A percentile compares a stretch with the other conserved stretches of the same genome.
Evolutionary conservation across 768 basidiomycete genomes (phyloP).

Genomic region (Strobilomyces confusus): DNA sequence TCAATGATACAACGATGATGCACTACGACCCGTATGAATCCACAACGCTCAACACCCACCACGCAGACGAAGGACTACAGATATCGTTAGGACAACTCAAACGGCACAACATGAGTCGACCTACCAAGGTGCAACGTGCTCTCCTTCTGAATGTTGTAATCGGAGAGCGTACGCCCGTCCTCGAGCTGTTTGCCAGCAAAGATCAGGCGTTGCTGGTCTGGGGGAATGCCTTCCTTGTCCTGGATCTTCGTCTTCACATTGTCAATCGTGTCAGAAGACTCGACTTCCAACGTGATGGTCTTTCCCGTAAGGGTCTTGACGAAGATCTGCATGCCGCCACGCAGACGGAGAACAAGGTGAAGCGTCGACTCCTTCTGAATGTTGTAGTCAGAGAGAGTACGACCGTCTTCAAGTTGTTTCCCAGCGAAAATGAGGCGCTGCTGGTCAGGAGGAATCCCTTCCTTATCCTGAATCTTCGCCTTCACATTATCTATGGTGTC

Average conservation of each 20-base stretch:
- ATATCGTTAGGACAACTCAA: not conserved
- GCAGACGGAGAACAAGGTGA: conserved; percentile 69
- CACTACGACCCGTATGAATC: not conserved
- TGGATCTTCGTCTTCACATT: conserved; percentile 77
- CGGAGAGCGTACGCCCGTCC: conserved; percentile 72
- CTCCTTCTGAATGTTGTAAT: conserved; percentile 78
- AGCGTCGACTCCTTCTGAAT: conserved; percentile 83
- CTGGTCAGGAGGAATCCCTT: conserved; percentile 79
- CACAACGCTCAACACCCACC: conserved; percentile 53
- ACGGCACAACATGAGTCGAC: not conserved
- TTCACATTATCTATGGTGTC: conserved; percentile 93
- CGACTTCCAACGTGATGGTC: conserved; percentile 74
- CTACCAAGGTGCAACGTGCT: conserved; percentile 58
- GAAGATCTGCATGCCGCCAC: conserved; percentile 70
- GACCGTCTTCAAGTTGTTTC: conserved; percentile 92
- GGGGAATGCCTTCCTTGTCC: conserved; percentile 78
- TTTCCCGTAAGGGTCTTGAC: conserved; percentile 73
- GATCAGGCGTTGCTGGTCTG: conserved; percentile 76
- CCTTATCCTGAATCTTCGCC: conserved; percentile 79
- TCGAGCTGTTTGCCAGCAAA: conserved; percentile 79
- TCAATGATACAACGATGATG: conserved; percentile 4
- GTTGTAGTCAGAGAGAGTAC: conserved; percentile 79
- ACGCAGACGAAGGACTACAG: conserved; percentile 67
- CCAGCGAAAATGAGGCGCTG: conserved; percentile 92
- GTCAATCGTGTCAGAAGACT: conserved; percentile 73